phyloP scores from a whole-genome alignment of 768 basidiomycete genomes.

The Albatrellus ellisii region DNA sequence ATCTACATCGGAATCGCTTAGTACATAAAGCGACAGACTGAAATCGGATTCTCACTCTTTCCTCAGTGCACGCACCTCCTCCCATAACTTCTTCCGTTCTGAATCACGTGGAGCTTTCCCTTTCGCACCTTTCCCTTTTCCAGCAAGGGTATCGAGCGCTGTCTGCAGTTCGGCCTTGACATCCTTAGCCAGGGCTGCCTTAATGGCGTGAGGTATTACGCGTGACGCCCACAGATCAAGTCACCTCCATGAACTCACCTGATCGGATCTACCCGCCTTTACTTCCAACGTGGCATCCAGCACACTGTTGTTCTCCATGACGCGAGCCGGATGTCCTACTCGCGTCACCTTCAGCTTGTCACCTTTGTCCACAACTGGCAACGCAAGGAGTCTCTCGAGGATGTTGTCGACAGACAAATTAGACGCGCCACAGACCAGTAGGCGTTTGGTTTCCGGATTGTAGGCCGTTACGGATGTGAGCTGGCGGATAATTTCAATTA shows the following conservation, averaged over 20 bases:
- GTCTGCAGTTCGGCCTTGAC: constrained; percentile 78
- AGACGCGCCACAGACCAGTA: constrained; percentile 87
- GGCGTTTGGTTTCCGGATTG: constrained; percentile 39
- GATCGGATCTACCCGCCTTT: constrained; percentile 61
- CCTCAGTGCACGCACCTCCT: constrained; percentile 70
- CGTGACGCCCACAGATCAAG: neutral
- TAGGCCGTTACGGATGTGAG: constrained; percentile 35
- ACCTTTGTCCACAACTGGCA: constrained; percentile 38
- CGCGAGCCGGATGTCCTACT: constrained; percentile 92
- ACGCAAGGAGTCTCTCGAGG: constrained; percentile 64
- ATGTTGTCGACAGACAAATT: constrained; percentile 96
- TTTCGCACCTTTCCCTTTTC: constrained; percentile 62
- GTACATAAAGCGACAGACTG: neutral
- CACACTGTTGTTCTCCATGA: constrained; percentile 59
- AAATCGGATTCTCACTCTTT: constrained; percentile 56
- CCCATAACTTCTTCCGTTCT: constrained; percentile 79
- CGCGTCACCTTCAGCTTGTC: constrained; percentile 57
- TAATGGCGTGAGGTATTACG: neutral
- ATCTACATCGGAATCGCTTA: constrained; percentile 32
- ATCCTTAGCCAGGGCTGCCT: constrained; percentile 79
- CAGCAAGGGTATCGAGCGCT: constrained; percentile 50
- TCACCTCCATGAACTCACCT: constrained; percentile 32
- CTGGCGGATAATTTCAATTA: constrained; percentile 89
- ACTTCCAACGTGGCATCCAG: constrained; percentile 60
- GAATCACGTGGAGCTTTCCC: constrained; percentile 55